Evolutionary conservation across 768 basidiomycete genomes (phyloP), one percentile per base, ranked within the genome.

Genomic region (Boletus tylopilopsis): DNA sequence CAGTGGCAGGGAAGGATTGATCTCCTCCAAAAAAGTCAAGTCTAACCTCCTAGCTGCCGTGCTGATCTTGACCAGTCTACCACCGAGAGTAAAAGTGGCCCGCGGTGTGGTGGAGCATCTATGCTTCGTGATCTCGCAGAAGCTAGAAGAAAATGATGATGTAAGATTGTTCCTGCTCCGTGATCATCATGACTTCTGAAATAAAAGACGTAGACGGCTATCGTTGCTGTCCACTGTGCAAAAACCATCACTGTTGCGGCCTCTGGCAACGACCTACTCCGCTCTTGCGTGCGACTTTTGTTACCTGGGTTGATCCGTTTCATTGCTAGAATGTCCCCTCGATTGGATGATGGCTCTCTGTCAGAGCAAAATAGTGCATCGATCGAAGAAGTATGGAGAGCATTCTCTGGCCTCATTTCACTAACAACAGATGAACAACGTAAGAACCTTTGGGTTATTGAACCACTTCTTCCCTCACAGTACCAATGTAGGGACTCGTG

Each of bases 201-300:
- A 51, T 32, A 36, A 8, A 19, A 36, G 24, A 24, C 49, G 27
- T 33, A 96, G 90, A 73, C 84, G 34, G 82, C 87, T 2, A 64
- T 91, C n/a, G 90, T 89, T 3, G 93, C 94, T 2, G 81, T 87
- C 2, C 92, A 98, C 58, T 97, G 95, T 60, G 82, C 88, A 2
- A 90, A 88, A 62, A 94, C 94, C 0, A 71, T 97, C 35, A 76
- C 91, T 30, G 66, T 80, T 6, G 84, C 94, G 3, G 86, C 91
- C 0, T 71, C 82, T 3, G 85, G 83, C 5, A 84, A 80, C 45
- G 69, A 78, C 1, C 68, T 85, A 11, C 77, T 98, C 19, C 80
- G 82, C 15, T 82, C 86, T 50, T 90, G 87, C 56, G 75, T 80
- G 7, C 76, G 80, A 41, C 73, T 87, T 36, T 72, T 97, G 15